Evolutionary conservation across 2,329 filamentous ascomycete species (phyloP), one percentile per base, ranked within the genome.

Genomic region (Ophiostoma perfectum): DNA sequence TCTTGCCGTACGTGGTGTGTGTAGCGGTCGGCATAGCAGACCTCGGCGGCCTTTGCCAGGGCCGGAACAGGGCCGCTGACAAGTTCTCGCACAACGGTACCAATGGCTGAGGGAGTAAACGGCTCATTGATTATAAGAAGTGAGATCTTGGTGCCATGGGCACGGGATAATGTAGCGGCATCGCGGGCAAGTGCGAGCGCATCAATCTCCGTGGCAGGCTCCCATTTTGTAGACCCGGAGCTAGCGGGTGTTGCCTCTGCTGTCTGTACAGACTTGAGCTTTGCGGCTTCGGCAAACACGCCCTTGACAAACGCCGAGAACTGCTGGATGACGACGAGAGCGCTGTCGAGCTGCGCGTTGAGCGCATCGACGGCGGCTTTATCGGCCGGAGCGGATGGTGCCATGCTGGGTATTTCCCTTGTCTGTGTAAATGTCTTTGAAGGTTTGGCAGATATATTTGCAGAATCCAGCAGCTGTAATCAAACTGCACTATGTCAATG

Each of bases 41-140:
- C 79, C 71, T 93, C 83, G 1, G 88, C 86, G 0, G 90, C 88
- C 0, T 89, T 88, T 63, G 91, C 87, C 38, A 96, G 81, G 2
- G 87, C 90, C 0, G 91, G 90, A 0, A 96, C 82, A n/a, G 91
- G 87, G 0, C 87, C 88, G 12, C 86, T 83, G 36, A 88, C 83
- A n/a, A 96, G 82, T 69, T 93, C 88, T 45, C 86, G 83, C 4
- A 97, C 80, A 14, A 96, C 87, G 38, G 84, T 88, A 9, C 79
- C 80, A 45, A 96, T 83, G 5, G 92, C 93, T 0, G 88, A 88
- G 0, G 91, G 88, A 0, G 93, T 95, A 73, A 96, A 96, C 0
- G 94, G 93, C 18, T 91, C 85, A 74, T 91, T 97, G 74, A 96
- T 90, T 1, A 95, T 86, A 12, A 98, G 84, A 0, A 97, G 88